Percentiles rank a stretch among this genome's conserved stretches.
Evolutionary conservation across 345 rosid species (phyloP).

Genomic region (Pelargonium nanum): DNA sequence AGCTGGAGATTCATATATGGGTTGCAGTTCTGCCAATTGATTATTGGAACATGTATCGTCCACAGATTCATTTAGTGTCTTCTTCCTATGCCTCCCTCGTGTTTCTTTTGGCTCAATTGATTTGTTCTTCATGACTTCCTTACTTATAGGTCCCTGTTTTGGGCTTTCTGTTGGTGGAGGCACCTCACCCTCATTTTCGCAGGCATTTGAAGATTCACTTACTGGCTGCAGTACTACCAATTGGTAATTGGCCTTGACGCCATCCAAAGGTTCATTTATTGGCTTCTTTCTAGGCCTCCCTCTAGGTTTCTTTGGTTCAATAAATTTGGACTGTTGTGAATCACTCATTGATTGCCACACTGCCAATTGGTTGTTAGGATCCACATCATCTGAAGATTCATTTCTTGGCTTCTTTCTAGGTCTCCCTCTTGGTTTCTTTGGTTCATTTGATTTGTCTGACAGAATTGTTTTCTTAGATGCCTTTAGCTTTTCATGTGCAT

Average conservation of each 20-base stretch:
- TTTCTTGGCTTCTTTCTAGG: no score
- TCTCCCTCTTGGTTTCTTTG: no score
- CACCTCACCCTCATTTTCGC: no score
- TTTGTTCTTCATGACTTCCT: constrained; percentile 14
- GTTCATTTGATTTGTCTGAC: no score
- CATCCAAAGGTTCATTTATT: background rate
- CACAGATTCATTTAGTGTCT: constrained; percentile 17
- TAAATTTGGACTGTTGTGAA: no score
- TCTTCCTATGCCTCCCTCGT: constrained; percentile 37
- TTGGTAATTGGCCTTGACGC: background rate
- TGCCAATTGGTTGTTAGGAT: no score
- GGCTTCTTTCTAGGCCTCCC: background rate
- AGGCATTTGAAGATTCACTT: background rate
- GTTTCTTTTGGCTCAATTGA: constrained; percentile 13
- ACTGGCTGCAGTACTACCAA: background rate
- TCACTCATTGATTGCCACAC: no score
- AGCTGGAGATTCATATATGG: background rate
- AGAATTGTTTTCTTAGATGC: no score
- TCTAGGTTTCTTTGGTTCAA: constrained; percentile 7
- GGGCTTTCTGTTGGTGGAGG: background rate
- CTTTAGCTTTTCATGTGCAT: constrained; percentile 16
- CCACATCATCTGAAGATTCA: no score
- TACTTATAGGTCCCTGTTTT: no score
- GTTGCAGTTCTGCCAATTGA: background rate
- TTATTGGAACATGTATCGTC: background rate